Percentiles rank a stretch among this genome's conserved stretches.
Conservation (phyloP, 805 yeast species). For the Yarrowia sp. region DNA sequence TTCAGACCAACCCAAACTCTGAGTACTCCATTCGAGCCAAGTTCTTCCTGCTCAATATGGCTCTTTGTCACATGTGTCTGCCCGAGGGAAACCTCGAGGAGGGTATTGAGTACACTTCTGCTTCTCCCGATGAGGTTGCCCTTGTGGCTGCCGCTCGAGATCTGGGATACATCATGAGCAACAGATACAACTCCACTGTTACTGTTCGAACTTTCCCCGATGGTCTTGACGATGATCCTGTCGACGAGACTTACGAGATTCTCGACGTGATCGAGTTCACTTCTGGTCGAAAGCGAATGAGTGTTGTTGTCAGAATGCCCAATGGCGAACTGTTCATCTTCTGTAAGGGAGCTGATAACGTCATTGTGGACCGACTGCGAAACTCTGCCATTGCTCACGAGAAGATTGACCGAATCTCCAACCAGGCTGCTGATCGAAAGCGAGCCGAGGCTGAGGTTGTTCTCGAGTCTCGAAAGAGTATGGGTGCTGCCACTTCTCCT, state of each 20-base stretch:
- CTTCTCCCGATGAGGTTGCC: conserved; percentile 97
- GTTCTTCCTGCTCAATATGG: conserved; percentile 80
- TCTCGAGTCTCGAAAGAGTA: conserved; percentile 59
- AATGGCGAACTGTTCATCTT: conserved; percentile 75
- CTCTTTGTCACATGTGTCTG: conserved; percentile 88
- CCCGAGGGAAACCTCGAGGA: conserved; percentile 58
- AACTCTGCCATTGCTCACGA: conserved; percentile 63
- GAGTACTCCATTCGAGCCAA: conserved; percentile 73
- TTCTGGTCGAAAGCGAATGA: conserved; percentile 91
- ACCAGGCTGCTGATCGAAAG: conserved; percentile 66
- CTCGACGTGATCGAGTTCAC: conserved; percentile 85
- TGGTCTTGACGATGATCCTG: conserved; percentile 73
- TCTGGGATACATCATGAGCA: conserved; percentile 85
- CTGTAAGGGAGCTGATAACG: conserved; percentile 96
- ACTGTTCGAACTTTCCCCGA: conserved; percentile 80
- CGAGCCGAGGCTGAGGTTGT: conserved; percentile 72
- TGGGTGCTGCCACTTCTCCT: conserved; percentile 53
- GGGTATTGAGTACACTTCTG: conserved; percentile 80
- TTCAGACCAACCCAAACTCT: conserved; percentile 75
- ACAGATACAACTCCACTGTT: conserved; percentile 65
- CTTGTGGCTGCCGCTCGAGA: conserved; percentile 94
- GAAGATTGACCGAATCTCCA: conserved; percentile 70
- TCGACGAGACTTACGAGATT: conserved; percentile 71
- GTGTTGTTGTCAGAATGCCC: conserved; percentile 80
- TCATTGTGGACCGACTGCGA: conserved; percentile 76